These are phyloP conservation scores for Colletotrichum somersetense DNA, from an alignment of 2,329 filamentous ascomycete genomes.

Conservation along the genomic window DNA sequence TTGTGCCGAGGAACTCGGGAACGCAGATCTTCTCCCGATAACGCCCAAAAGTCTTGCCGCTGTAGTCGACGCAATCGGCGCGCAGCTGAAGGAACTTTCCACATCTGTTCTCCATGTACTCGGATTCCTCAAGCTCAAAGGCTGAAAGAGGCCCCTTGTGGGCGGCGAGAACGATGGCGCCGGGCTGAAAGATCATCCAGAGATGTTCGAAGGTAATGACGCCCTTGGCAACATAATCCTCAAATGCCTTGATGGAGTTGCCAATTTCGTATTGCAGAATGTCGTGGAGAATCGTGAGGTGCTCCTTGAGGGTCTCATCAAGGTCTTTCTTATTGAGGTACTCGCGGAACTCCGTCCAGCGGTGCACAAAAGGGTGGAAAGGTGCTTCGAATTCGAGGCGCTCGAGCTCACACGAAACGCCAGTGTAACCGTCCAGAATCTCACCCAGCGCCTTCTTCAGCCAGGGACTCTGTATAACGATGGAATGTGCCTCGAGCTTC, in stretches of 20 bases:
- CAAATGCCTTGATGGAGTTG: conserved; percentile 61
- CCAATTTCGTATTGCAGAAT: conserved; percentile 65
- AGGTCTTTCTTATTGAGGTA: conserved; percentile 56
- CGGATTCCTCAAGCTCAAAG: conserved; percentile 53
- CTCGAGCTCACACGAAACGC: conserved; percentile 70
- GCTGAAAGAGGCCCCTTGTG: conserved; percentile 56
- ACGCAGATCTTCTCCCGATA: conserved; percentile 52
- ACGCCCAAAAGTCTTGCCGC: conserved; percentile 62
- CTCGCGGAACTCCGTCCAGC: conserved; percentile 65
- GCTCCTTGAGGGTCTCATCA: conserved; percentile 59
- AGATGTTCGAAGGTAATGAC: conserved; percentile 66
- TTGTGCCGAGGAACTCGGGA: conserved; percentile 57
- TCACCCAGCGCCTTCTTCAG: conserved; percentile 68
- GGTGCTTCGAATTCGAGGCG: conserved; percentile 71
- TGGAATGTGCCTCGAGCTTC: conserved; percentile 70
- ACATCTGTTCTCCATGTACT: conserved; percentile 54
- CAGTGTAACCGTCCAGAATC: conserved; percentile 69
- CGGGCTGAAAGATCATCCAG: conserved; percentile 67
- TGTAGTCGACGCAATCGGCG: conserved; percentile 61
- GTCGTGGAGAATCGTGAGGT: conserved; percentile 60
- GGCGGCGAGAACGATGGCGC: conserved; percentile 55
- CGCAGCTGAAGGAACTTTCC: conserved; percentile 55
- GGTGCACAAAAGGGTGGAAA: conserved; percentile 75
- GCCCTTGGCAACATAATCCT: conserved; percentile 65
- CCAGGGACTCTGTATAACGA: conserved; percentile 73